These are phyloP conservation scores for Cystobasidium ongulense DNA, from an alignment of 768 basidiomycete species.

Conservation along the genomic window DNA sequence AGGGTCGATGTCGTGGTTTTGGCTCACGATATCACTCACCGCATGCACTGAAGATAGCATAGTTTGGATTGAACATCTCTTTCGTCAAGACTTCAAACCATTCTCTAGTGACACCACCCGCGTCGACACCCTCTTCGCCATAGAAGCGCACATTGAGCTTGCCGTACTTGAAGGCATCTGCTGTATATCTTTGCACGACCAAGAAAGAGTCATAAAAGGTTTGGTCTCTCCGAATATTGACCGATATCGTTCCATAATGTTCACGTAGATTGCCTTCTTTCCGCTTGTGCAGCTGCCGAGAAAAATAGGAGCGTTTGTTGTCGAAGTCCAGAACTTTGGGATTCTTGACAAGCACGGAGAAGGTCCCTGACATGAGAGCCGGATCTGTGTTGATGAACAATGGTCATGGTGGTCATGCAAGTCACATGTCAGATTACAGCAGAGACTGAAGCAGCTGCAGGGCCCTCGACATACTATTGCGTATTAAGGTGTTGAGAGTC, in stretches of 20 bases:
- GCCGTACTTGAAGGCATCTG: constrained; percentile 94
- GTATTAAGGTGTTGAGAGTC: constrained; percentile 91
- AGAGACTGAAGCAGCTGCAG: background rate
- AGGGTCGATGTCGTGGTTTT: no score
- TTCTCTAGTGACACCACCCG: constrained; percentile 82
- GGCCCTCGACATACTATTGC: constrained; percentile 43
- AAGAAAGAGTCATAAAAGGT: constrained; percentile 98
- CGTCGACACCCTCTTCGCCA: constrained; percentile 95
- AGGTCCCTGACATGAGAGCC: constrained; percentile 93
- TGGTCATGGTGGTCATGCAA: background rate
- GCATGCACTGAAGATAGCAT: constrained; percentile 58
- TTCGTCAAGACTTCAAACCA: constrained; percentile 75
- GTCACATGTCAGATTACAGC: no score
- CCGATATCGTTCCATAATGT: constrained; percentile 70
- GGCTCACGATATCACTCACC: no score
- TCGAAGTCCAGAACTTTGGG: constrained; percentile 96
- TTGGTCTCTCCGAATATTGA: constrained; percentile 68
- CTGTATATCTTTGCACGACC: constrained; percentile 74
- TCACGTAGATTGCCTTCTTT: constrained; percentile 59
- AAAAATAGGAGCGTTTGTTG: constrained; percentile 96
- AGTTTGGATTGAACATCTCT: constrained; percentile 98
- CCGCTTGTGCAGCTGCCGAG: constrained; percentile 78
- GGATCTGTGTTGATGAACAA: constrained; percentile 51
- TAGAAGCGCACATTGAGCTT: constrained; percentile 90
- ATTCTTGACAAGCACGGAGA: constrained; percentile 90